Percentiles rank a stretch among this genome's conserved stretches.
Evolutionary conservation across 805 yeast species (phyloP).

Genomic region (Cyberlindnera americana): DNA sequence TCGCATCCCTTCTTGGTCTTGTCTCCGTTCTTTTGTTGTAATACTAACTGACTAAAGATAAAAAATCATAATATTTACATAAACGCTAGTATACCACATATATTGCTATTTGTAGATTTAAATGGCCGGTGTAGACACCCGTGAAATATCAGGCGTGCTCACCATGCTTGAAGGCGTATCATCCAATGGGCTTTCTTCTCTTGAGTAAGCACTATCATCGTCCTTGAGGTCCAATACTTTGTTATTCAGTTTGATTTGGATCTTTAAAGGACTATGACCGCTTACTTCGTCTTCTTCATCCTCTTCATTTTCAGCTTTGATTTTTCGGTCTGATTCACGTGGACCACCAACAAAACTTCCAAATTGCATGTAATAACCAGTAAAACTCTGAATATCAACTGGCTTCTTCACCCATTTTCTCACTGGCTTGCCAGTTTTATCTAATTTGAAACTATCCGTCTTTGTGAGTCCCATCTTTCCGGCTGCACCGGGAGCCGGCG

Average conservation of each 20-base stretch:
- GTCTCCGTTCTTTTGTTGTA: slow-evolving; percentile 9
- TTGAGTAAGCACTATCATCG: slow-evolving; percentile 15
- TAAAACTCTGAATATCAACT: slow-evolving; percentile 39
- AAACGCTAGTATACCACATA: too few relatives aligned
- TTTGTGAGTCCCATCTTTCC: slow-evolving; percentile 12
- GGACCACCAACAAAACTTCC: slow-evolving; percentile 37
- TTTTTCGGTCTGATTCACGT: background rate
- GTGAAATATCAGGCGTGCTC: slow-evolving; percentile 23
- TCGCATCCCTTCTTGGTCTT: slow-evolving; percentile 12
- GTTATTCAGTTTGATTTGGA: slow-evolving; percentile 25
- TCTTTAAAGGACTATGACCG: slow-evolving; percentile 10
- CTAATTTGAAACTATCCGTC: slow-evolving; percentile 30
- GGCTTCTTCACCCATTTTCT: slow-evolving; percentile 43
- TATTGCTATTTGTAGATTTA: background rate
- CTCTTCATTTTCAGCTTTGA: background rate
- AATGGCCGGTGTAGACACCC: slow-evolving; percentile 17
- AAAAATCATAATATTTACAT: too few relatives aligned
- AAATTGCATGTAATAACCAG: slow-evolving; percentile 39
- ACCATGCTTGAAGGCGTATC: slow-evolving; percentile 19
- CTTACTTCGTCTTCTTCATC: background rate
- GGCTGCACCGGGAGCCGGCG: slow-evolving; percentile 9
- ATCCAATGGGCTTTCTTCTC: slow-evolving; percentile 25
- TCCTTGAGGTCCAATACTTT: slow-evolving; percentile 10
- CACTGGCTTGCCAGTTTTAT: slow-evolving; percentile 40
- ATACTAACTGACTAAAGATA: too few relatives aligned